These are phyloP conservation scores for Cinchona pubescens DNA, from an alignment of 257 asterid species.

Conservation along the genomic window DNA sequence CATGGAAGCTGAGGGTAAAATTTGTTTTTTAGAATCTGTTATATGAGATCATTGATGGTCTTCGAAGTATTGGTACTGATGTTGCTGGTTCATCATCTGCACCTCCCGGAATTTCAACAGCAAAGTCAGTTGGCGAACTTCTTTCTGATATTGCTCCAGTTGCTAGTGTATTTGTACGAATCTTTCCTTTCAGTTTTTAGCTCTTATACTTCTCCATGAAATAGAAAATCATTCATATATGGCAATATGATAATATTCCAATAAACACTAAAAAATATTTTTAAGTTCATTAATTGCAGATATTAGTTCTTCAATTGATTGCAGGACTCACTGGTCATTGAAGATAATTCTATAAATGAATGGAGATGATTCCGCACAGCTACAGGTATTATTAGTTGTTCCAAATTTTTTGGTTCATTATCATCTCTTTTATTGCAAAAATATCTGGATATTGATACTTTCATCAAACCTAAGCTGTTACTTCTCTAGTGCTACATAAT, in stretches of 20 bases:
- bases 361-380: constrained; percentile 38
- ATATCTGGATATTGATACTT: neutral
- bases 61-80: constrained; percentile 61
- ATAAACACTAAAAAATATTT: neutral
- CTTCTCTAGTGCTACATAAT: too few species aligned
- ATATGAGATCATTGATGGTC: constrained; percentile 78
- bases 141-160: constrained; percentile 68
- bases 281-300: neutral
- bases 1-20: constrained; percentile 21
- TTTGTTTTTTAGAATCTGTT: constrained; percentile 49
- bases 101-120: constrained; percentile 55
- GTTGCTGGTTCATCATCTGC: constrained; percentile 78
- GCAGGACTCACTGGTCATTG: constrained; percentile 66
- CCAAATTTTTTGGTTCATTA: neutral
- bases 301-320: constrained; percentile 19
- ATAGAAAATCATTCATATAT: neutral
- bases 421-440: neutral
- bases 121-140: constrained; percentile 63
- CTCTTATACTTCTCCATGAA: neutral
- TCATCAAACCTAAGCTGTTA: too few species aligned
- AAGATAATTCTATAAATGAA: constrained; percentile 39
- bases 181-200: constrained; percentile 10
- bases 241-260: neutral
- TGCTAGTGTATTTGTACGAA: constrained; percentile 43
- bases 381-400: constrained; percentile 47